Conservation (phyloP, 2,329 filamentous ascomycete genomes). For the Fusarium papillatum region DNA sequence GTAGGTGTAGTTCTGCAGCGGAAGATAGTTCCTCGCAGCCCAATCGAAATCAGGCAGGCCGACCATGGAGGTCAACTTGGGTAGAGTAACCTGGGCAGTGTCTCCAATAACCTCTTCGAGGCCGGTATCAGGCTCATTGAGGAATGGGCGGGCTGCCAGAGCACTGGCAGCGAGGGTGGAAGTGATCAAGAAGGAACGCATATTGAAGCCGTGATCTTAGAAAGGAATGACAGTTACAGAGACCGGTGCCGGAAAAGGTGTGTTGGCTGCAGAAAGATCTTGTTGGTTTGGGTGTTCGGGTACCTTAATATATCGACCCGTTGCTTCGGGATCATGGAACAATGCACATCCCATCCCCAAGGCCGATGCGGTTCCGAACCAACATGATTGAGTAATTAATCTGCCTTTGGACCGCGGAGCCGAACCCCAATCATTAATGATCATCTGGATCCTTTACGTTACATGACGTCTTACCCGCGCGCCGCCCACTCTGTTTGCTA, state of each 20-base stretch:
- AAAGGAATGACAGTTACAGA: not conserved
- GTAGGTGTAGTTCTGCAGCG: conserved; percentile 59
- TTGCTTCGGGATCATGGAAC: not conserved
- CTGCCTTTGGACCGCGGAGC: not conserved
- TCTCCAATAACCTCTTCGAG: conserved; percentile 51
- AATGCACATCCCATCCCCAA: not conserved
- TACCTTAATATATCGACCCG: not conserved
- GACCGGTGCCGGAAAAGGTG: not conserved
- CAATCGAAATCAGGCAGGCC: conserved; percentile 66
- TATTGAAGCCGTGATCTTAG: not conserved
- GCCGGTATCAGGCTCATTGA: conserved; percentile 59
- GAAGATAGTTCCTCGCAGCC: conserved; percentile 61
- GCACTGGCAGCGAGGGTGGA: conserved; percentile 44
- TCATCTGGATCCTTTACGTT: not conserved
- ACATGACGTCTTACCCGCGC: not conserved
- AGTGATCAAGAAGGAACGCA: conserved; percentile 13
- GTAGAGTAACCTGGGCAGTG: conserved; percentile 49
- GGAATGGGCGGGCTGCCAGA: conserved; percentile 54
- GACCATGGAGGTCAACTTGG: conserved; percentile 56
- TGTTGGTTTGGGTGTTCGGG: not conserved
- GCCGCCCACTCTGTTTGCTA: not conserved
- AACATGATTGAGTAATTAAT: not conserved
- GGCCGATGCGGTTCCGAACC: not conserved
- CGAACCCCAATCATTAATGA: not conserved
- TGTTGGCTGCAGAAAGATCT: not conserved